These are phyloP conservation scores for Rosa hybrid DNA, from an alignment of 331 rosid species.

Conservation along the genomic window DNA sequence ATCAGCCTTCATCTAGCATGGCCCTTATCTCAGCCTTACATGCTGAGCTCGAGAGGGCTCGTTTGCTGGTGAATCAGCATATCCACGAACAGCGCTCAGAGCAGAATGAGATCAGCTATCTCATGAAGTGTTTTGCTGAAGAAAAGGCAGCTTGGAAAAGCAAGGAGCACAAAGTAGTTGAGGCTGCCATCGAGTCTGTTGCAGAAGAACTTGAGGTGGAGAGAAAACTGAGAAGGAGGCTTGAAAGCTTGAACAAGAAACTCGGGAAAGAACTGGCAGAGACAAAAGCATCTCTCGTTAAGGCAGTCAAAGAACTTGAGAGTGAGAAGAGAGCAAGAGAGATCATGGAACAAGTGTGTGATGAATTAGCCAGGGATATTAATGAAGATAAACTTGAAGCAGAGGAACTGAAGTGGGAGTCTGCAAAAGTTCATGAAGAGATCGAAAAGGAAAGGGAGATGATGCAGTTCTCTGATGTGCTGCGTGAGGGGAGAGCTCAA, in stretches of 20 bases:
- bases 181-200: conserved; percentile 96
- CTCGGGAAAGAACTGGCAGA: conserved; percentile 90
- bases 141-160: conserved; percentile 93
- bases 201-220: conserved; percentile 95
- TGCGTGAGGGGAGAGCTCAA: conserved; percentile 75
- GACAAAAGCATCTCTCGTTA: conserved; percentile 82
- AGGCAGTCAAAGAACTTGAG: conserved; percentile 85
- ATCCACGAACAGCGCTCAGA: conserved; percentile 90
- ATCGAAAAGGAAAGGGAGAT: conserved; percentile 75
- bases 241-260: conserved; percentile 92
- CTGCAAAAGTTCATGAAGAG: conserved; percentile 62
- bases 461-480: conserved; percentile 65
- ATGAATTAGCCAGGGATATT: conserved; percentile 75
- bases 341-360: conserved; percentile 79
- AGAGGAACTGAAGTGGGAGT: conserved; percentile 57
- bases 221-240: conserved; percentile 80
- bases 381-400: conserved; percentile 65
- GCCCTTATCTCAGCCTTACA: conserved; percentile 88
- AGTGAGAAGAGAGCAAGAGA: conserved; percentile 95
- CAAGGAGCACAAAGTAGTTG: conserved; percentile 80
- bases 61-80: conserved; percentile 85
- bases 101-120: conserved; percentile 71
- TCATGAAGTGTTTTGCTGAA: conserved; percentile 90
- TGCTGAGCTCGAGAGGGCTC: conserved; percentile 94
- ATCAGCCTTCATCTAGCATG: conserved; percentile 88